Evolutionary conservation across 495 filamentous ascomycete genomes (phyloP).

Genomic region (Aspergillus bridgeri): DNA sequence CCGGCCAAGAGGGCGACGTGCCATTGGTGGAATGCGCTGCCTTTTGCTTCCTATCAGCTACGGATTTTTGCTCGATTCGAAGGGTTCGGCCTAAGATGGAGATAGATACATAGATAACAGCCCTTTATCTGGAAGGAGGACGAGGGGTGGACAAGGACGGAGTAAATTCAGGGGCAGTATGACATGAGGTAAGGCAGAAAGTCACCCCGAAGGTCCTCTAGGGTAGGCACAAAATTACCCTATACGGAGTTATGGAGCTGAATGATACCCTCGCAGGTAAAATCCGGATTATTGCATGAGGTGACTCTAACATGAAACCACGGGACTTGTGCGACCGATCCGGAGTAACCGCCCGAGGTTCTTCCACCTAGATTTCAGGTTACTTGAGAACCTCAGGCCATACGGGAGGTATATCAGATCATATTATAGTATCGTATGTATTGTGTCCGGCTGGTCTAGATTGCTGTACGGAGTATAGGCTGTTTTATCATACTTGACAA

Average conservation of each 20-base stretch:
- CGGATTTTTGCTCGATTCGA: constrained; percentile 10
- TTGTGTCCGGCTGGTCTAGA: not conserved
- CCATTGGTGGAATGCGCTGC: constrained; percentile 10
- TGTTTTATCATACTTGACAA: no score
- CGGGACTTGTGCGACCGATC: not conserved
- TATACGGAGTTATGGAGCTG: not conserved
- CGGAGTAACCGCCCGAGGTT: constrained; percentile 5
- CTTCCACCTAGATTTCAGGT: not conserved
- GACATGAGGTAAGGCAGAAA: no score
- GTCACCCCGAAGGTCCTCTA: constrained; percentile 12
- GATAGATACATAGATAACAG: not conserved
- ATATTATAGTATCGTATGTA: no score
- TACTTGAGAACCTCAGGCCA: not conserved
- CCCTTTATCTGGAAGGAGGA: constrained; percentile 4
- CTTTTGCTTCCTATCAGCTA: constrained; percentile 5
- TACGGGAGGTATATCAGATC: not conserved
- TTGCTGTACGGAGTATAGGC: not conserved
- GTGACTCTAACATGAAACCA: not conserved
- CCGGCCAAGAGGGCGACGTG: not conserved
- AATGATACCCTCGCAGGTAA: not conserved
- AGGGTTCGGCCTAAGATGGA: constrained; percentile 12
- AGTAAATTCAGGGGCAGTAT: not conserved
- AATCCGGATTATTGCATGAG: not conserved
- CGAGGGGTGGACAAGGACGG: not conserved
- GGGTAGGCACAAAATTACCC: not conserved